phyloP scores from a whole-genome alignment of 176 grass and related monocot genomes.

The Triticum monococcum region DNA sequence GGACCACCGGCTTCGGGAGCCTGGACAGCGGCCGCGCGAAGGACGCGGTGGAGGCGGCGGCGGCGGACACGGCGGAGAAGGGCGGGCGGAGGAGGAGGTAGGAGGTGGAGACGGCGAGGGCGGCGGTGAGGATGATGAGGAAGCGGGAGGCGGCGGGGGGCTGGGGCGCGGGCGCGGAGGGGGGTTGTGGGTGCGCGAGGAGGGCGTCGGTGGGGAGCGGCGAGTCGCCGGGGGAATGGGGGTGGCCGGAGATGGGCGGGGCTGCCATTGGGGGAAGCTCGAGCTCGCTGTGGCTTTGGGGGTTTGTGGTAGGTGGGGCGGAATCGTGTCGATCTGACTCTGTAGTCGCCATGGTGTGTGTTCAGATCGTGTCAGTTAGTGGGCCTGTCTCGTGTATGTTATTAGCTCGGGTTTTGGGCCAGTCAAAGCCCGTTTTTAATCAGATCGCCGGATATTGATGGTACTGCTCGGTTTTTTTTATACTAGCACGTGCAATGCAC shows the following conservation, averaged over 20 bases:
- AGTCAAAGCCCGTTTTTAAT: background rate
- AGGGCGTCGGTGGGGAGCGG: background rate
- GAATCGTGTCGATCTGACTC: constrained; percentile 4
- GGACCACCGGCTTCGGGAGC: constrained; percentile 71
- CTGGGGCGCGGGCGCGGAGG: background rate
- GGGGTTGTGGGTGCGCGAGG: background rate
- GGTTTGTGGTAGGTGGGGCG: background rate
- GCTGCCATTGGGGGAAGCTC: constrained; percentile 24
- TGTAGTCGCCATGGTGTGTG: background rate
- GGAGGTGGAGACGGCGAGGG: constrained; percentile 17
- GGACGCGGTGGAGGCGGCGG: background rate
- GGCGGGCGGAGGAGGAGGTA: constrained; percentile 18
- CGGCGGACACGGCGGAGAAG: background rate
- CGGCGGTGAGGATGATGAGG: constrained; percentile 28
- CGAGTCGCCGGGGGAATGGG: background rate
- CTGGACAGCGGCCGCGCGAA: constrained; percentile 38
- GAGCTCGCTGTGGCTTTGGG: background rate
- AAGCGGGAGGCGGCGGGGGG: background rate
- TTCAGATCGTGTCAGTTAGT: background rate
- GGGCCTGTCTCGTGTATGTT: background rate
- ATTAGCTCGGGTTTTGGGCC: background rate
- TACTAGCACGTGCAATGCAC: too few relatives aligned
- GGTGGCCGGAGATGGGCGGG: background rate
- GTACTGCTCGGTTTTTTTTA: too few relatives aligned
- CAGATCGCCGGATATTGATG: too few relatives aligned